Evolutionary conservation across 1,284 basidiomycete genomes (phyloP).

Genomic region (Xerocomus cyaneibrunnescens): DNA sequence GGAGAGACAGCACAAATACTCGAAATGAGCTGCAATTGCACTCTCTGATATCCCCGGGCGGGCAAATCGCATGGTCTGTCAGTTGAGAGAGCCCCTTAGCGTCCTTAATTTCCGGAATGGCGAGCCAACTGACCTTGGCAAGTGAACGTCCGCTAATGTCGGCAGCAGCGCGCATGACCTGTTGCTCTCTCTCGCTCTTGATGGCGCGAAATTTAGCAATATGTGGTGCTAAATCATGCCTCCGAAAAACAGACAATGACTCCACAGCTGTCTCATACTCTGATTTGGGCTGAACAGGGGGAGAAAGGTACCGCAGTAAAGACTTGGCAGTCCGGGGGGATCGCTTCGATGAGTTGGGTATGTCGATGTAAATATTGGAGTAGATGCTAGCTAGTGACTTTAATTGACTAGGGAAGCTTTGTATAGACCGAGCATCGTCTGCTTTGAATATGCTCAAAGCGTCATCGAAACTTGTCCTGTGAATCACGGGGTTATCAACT

Average conservation of each 20-base stretch:
- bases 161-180: conserved; percentile 71
- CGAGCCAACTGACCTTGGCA: conserved; percentile 55
- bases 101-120: neutral
- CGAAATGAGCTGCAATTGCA: conserved; percentile 81
- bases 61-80: conserved; percentile 81
- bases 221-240: conserved; percentile 56
- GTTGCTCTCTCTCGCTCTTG: conserved; percentile 71
- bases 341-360: conserved; percentile 32
- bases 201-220: conserved; percentile 63
- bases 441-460: conserved; percentile 68
- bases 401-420: conserved; percentile 52
- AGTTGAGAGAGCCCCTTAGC: neutral
- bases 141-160: conserved; percentile 76
- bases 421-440: conserved; percentile 66
- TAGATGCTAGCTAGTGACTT: conserved; percentile 41
- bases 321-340: conserved; percentile 44
- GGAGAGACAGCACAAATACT: conserved; percentile 77
- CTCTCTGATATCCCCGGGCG: conserved; percentile 71
- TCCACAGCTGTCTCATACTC: conserved; percentile 57
- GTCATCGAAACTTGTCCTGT: conserved; percentile 60
- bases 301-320: conserved; percentile 49
- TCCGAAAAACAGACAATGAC: conserved; percentile 46
- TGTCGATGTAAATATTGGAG: conserved; percentile 44
- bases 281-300: conserved; percentile 35
- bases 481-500: conserved; percentile 4